Conservation (phyloP, 768 basidiomycete species). For the Lactifluus piperatus region DNA sequence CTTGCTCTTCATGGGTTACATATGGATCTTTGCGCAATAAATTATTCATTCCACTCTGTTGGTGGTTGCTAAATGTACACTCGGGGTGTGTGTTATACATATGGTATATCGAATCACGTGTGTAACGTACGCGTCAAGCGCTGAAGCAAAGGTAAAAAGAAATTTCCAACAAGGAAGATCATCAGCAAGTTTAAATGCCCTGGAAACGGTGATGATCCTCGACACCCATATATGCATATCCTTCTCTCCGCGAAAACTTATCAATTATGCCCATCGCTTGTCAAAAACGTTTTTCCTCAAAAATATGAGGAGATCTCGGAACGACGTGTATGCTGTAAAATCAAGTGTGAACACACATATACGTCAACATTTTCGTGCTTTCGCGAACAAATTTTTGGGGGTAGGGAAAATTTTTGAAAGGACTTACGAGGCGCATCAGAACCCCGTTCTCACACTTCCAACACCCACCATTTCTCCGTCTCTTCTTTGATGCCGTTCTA, state of each 20-base stretch:
- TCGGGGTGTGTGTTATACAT: neutral
- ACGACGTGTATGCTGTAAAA: neutral
- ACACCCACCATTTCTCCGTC: neutral
- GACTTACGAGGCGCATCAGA: neutral
- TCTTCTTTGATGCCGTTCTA: neutral
- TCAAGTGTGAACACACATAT: neutral
- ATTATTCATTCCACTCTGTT: too few relatives aligned
- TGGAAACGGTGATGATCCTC: neutral
- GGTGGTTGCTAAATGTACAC: too few relatives aligned
- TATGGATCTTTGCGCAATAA: neutral
- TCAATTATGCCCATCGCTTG: neutral
- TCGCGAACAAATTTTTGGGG: neutral
- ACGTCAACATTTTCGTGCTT: neutral
- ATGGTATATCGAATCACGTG: neutral
- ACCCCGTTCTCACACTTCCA: constrained; percentile 4
- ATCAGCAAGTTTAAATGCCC: neutral
- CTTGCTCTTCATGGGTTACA: neutral
- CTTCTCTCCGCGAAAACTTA: neutral
- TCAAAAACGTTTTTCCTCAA: neutral
- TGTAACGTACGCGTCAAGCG: neutral
- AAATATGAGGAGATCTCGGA: neutral
- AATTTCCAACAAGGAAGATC: neutral
- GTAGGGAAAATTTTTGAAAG: neutral
- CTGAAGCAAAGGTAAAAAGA: neutral
- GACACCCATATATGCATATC: too few relatives aligned